A percentile compares a stretch with the other conserved stretches of the same genome.
These are phyloP conservation scores for Phytopythium vexans DNA, from an alignment of 352 stramenopile species.

Conservation along the genomic window DNA sequence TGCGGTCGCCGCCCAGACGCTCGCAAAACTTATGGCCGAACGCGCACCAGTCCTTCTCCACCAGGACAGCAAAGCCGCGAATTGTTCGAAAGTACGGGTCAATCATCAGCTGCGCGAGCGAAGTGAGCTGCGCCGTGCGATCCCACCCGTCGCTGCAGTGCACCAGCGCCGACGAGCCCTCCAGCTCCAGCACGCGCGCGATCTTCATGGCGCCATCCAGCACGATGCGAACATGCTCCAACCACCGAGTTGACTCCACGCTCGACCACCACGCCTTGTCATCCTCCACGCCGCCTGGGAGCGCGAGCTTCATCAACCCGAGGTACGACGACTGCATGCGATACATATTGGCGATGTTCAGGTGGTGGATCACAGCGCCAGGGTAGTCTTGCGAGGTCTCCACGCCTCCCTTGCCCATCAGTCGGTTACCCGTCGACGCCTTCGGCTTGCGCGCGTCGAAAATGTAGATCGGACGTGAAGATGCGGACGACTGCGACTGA, in stretches of 20 bases:
- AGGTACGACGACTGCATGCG: conserved; percentile 84
- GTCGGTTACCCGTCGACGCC: conserved; percentile 85
- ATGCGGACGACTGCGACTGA: conserved; percentile 56
- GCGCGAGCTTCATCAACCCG: conserved; percentile 65
- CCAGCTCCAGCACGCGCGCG: conserved; percentile 79
- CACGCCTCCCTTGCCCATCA: conserved; percentile 91
- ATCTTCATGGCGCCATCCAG: conserved; percentile 83
- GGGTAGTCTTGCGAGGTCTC: conserved; percentile 82
- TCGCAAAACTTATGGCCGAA: conserved; percentile 87
- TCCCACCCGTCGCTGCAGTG: conserved; percentile 90
- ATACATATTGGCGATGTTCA: conserved; percentile 94
- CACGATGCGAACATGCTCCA: conserved; percentile 82
- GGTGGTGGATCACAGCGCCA: conserved; percentile 73
- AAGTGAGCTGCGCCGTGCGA: conserved; percentile 73
- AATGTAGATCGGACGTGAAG: conserved; percentile 82
- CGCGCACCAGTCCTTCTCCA: conserved; percentile 86
- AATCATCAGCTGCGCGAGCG: conserved; percentile 84
- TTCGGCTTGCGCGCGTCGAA: conserved; percentile 90
- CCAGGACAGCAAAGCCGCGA: conserved; percentile 67
- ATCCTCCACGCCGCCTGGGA: conserved; percentile 61
- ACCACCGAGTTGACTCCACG: conserved; percentile 77
- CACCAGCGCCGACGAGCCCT: conserved; percentile 78
- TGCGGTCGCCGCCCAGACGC: conserved; percentile 63
- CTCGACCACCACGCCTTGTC: conserved; percentile 69
- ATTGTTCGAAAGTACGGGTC: conserved; percentile 88